A percentile compares a stretch with the other conserved stretches of the same genome.
Conservation (phyloP, 768 basidiomycete species). For the Mycena haematopus region DNA sequence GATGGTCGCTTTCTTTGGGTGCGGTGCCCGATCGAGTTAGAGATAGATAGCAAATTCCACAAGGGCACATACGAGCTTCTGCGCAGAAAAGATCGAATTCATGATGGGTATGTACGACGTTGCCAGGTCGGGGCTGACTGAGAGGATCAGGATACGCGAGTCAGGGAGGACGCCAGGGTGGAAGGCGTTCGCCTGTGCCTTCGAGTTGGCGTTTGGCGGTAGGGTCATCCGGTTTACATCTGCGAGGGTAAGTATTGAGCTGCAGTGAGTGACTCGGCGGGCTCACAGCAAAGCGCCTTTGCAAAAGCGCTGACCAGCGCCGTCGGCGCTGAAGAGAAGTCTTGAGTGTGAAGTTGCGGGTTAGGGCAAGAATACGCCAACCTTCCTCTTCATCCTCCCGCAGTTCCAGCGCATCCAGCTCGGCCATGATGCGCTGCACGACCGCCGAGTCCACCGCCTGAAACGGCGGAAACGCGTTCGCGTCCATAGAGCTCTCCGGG, state of each 20-base stretch:
- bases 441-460: conserved; percentile 74
- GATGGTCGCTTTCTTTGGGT: conserved; percentile 87
- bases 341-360: neutral
- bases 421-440: conserved; percentile 61
- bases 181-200: conserved; percentile 37
- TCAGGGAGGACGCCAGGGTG: conserved; percentile 43
- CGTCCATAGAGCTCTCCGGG: conserved; percentile 50
- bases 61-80: conserved; percentile 78
- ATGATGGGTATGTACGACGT: conserved; percentile 97
- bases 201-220: conserved; percentile 37
- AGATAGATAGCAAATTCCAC: conserved; percentile 1
- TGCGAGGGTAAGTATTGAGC: conserved; percentile 25
- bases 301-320: conserved; percentile 89
- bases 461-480: conserved; percentile 89
- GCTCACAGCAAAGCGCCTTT: conserved; percentile 89
- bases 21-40: neutral
- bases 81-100: conserved; percentile 99
- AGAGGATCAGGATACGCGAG: conserved; percentile 68
- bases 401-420: conserved; percentile 58
- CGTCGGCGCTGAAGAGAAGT: conserved; percentile 52
- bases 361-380: conserved; percentile 26
- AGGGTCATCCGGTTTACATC: conserved; percentile 50
- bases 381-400: conserved; percentile 57
- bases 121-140: conserved; percentile 89
- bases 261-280: conserved; percentile 25